Percentiles rank a stretch among this genome's conserved stretches.
phyloP scores from a whole-genome alignment of 345 rosid genomes.

The Corymbia maculata region DNA sequence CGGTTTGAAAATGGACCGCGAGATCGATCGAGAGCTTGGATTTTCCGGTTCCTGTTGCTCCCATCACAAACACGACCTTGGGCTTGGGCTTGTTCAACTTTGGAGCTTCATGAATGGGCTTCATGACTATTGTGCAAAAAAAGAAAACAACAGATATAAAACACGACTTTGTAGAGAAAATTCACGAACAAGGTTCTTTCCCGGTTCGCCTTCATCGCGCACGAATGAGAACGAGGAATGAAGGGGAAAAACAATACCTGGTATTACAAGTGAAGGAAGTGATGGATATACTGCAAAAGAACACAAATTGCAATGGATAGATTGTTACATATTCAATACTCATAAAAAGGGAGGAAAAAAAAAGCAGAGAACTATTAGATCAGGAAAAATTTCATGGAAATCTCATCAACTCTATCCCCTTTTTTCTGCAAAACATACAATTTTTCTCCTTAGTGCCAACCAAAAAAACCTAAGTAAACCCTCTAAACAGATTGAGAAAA shows the following conservation, averaged over 20 bases:
- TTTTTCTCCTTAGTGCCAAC: neutral
- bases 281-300: neutral
- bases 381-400: neutral
- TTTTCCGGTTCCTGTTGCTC: constrained; percentile 31
- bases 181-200: neutral
- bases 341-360: neutral
- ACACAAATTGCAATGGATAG: neutral
- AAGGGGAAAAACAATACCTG: neutral
- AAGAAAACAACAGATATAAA: neutral
- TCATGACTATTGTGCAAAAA: neutral
- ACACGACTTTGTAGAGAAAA: neutral
- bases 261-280: neutral
- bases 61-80: constrained; percentile 17
- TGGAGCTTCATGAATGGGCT: neutral
- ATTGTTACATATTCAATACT: neutral
- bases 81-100: neutral
- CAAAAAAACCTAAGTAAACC: neutral
- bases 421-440: neutral
- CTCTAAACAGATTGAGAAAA: neutral
- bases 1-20: constrained; percentile 3
- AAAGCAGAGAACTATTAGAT: neutral
- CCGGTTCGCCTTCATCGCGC: neutral
- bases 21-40: constrained; percentile 21
- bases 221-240: neutral
- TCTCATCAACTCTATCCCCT: neutral